Evolutionary conservation across 208 protist species (phyloP).

Genomic region (Wallacemonas rigidus): DNA sequence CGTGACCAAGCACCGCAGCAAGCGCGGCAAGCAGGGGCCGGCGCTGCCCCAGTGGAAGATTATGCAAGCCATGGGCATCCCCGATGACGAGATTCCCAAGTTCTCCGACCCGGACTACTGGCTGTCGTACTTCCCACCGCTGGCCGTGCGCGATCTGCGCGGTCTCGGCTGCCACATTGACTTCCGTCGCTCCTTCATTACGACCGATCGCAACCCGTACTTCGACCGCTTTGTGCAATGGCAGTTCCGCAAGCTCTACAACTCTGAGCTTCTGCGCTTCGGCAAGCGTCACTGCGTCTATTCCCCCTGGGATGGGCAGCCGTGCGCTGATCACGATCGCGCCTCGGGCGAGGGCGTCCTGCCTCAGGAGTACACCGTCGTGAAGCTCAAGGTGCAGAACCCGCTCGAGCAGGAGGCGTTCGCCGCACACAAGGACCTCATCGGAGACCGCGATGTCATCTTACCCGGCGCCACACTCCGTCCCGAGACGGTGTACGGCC

Average conservation of each 20-base stretch:
- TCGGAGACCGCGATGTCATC: constrained; percentile 86
- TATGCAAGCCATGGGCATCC: constrained; percentile 95
- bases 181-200: constrained; percentile 99
- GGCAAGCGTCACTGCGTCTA: constrained; percentile 98
- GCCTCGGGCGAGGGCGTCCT: constrained; percentile 96
- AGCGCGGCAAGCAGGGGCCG: constrained; percentile 90
- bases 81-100: constrained; percentile 96
- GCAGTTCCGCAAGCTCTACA: constrained; percentile 96
- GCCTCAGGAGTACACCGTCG: constrained; percentile 98
- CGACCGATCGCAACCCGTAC: constrained; percentile 99
- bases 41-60: constrained; percentile 98
- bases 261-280: constrained; percentile 94
- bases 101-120: constrained; percentile 98
- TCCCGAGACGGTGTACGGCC: constrained; percentile 99
- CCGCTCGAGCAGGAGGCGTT: constrained; percentile 74
- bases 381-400: constrained; percentile 96
- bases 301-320: constrained; percentile 98
- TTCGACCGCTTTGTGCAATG: constrained; percentile 99
- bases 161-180: constrained; percentile 95
- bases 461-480: constrained; percentile 98
- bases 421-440: constrained; percentile 55
- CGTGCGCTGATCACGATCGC: constrained; percentile 99
- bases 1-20: constrained; percentile 73
- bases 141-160: constrained; percentile 96
- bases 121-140: constrained; percentile 99